Evolutionary conservation across 2,329 filamentous ascomycete genomes (phyloP).

Genomic region (Monosporascus sp.): DNA sequence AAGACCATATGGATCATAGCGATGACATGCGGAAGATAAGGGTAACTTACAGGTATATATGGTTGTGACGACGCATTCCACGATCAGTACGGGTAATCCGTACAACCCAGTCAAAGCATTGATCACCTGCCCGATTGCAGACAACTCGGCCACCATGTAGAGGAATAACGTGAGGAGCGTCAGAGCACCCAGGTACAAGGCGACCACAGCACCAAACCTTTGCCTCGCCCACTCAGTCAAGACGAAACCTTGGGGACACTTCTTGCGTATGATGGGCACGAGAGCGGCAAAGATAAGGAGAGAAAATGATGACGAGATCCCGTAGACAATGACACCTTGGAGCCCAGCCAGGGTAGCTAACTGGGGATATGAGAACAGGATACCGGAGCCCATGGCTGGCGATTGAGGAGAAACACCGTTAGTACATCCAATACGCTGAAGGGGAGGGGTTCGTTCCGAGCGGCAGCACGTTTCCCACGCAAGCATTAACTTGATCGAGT

Average conservation of each 20-base stretch:
- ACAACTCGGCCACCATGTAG: constrained; percentile 83
- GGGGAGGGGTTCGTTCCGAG: constrained; percentile 47
- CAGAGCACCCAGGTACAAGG: constrained; percentile 71
- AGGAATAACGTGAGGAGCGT: constrained; percentile 78
- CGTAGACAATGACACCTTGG: constrained; percentile 74
- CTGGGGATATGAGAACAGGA: constrained; percentile 78
- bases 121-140: constrained; percentile 75
- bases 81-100: constrained; percentile 69
- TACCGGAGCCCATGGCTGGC: constrained; percentile 75
- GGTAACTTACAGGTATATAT: constrained; percentile 68
- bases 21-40: neutral
- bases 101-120: constrained; percentile 69
- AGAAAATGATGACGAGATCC: constrained; percentile 66
- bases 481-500: constrained; percentile 99
- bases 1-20: neutral
- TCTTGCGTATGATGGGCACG: constrained; percentile 71
- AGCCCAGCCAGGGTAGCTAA: constrained; percentile 74
- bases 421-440: constrained; percentile 23
- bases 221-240: constrained; percentile 80
- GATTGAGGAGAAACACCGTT: constrained; percentile 40
- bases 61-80: constrained; percentile 72
- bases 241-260: constrained; percentile 80
- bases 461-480: constrained; percentile 97
- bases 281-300: constrained; percentile 70
- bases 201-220: constrained; percentile 65